A percentile compares a stretch with the other conserved stretches of the same genome.
phyloP scores from a whole-genome alignment of 768 basidiomycete species.

The Clavulina sp. region DNA sequence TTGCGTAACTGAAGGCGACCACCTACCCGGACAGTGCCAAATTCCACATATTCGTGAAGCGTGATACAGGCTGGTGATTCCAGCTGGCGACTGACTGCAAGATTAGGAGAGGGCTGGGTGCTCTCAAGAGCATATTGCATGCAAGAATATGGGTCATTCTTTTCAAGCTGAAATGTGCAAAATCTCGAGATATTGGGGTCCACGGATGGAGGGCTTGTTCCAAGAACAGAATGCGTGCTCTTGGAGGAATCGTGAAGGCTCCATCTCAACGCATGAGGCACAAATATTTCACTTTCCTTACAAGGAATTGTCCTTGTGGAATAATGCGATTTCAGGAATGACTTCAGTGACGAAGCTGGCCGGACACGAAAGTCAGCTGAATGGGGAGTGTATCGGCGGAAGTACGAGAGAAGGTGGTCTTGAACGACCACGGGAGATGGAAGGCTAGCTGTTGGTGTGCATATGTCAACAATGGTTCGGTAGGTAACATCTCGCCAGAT shows the following conservation, averaged over 20 bases:
- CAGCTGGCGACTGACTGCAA: slow-evolving; percentile 25
- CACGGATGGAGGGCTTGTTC: slow-evolving; percentile 12
- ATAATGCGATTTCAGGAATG: slow-evolving; percentile 2
- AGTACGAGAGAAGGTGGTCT: not conserved
- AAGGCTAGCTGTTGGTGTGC: not conserved
- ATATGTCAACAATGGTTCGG: slow-evolving; percentile 1
- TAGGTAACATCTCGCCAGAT: slow-evolving; percentile 4
- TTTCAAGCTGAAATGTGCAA: slow-evolving; percentile 20
- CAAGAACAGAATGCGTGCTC: too few relatives aligned
- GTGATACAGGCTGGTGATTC: slow-evolving; percentile 25
- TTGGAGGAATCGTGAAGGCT: slow-evolving; percentile 17
- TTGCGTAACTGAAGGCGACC: slow-evolving; percentile 2
- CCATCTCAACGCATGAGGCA: slow-evolving; percentile 19
- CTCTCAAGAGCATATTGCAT: slow-evolving; percentile 22
- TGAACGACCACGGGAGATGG: not conserved
- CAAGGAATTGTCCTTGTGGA: not conserved
- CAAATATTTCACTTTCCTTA: not conserved
- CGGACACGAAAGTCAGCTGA: not conserved
- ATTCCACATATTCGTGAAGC: slow-evolving; percentile 4
- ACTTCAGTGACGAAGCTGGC: not conserved
- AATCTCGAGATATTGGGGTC: slow-evolving; percentile 9
- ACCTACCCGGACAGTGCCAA: not conserved
- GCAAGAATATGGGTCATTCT: slow-evolving; percentile 17
- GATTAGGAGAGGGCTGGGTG: slow-evolving; percentile 24
- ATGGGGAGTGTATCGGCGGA: not conserved